Percentiles rank a stretch among this genome's conserved stretches.
Conservation (phyloP, 805 yeast species). For the Lipomyces yamanashiensis region DNA sequence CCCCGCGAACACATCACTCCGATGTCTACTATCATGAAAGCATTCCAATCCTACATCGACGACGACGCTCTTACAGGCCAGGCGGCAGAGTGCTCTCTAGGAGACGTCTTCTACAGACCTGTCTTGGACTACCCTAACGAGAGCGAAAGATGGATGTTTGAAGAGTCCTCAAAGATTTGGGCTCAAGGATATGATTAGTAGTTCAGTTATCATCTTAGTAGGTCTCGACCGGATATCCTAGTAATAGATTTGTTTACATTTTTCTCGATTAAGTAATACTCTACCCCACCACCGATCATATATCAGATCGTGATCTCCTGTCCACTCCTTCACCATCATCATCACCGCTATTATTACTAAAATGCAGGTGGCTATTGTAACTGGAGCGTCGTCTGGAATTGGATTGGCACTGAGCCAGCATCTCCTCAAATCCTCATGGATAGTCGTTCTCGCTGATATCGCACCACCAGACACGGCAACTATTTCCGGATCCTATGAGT, state of each 20-base stretch:
- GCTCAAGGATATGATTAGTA: constrained; percentile 1
- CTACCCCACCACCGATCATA: background rate
- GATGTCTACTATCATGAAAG: constrained; percentile 15
- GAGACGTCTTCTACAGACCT: constrained; percentile 17
- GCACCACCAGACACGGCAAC: background rate
- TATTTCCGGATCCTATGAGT: background rate
- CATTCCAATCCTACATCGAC: constrained; percentile 14
- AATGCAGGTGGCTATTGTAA: constrained; percentile 13
- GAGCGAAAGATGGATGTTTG: constrained; percentile 23
- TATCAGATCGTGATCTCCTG: background rate
- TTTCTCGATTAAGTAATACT: background rate
- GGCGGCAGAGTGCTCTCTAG: constrained; percentile 21
- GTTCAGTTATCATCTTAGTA: background rate
- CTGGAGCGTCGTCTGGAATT: constrained; percentile 6
- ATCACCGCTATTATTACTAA: background rate
- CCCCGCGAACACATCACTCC: constrained; percentile 23
- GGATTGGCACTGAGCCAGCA: constrained; percentile 1
- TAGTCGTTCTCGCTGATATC: constrained; percentile 5
- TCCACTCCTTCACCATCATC: background rate
- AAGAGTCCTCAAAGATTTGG: constrained; percentile 12
- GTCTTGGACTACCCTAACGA: constrained; percentile 14
- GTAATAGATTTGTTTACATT: background rate
- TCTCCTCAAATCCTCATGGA: background rate
- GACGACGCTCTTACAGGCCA: constrained; percentile 17
- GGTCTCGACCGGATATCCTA: background rate